phyloP scores from a whole-genome alignment of 1,139 yeast genomes.

The Wickerhamomyces sp. region DNA sequence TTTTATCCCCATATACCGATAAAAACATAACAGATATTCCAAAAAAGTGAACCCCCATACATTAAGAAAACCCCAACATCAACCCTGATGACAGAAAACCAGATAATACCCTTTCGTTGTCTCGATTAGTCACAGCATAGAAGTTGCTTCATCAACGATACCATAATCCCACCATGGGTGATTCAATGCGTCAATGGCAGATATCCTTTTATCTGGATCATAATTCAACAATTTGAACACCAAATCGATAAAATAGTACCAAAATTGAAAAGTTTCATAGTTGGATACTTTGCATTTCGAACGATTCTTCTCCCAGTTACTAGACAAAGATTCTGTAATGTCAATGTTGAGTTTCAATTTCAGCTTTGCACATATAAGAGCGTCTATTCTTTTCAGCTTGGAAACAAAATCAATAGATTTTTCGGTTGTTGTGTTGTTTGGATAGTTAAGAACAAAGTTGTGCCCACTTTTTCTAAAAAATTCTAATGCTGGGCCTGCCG shows the following conservation, averaged over 20 bases:
- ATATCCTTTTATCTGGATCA: conserved; percentile 59
- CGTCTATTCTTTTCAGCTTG: conserved; percentile 47
- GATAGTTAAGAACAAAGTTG: conserved; percentile 26
- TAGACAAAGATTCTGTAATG: conserved; percentile 35
- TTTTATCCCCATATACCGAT: too few species aligned
- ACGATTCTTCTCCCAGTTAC: conserved; percentile 37
- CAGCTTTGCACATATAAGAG: conserved; percentile 32
- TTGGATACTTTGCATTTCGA: conserved; percentile 24
- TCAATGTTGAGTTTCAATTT: conserved; percentile 30
- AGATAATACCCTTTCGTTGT: too few species aligned
- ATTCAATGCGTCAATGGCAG: conserved; percentile 65
- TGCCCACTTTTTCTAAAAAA: conserved; percentile 12
- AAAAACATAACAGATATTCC: too few species aligned
- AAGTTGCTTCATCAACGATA: conserved; percentile 71
- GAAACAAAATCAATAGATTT: conserved; percentile 51
- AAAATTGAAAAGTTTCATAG: conserved; percentile 57
- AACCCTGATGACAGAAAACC: too few species aligned
- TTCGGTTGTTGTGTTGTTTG: conserved; percentile 35
- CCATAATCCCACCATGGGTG: conserved; percentile 80
- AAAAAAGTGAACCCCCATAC: too few species aligned
- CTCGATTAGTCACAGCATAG: background rate
- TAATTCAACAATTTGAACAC: conserved; percentile 56
- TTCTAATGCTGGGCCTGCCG: conserved; percentile 6
- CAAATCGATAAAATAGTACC: conserved; percentile 73
- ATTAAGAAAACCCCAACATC: background rate